phyloP scores from a whole-genome alignment of 1,139 yeast species.

The Blastobotrys ciferrii region DNA sequence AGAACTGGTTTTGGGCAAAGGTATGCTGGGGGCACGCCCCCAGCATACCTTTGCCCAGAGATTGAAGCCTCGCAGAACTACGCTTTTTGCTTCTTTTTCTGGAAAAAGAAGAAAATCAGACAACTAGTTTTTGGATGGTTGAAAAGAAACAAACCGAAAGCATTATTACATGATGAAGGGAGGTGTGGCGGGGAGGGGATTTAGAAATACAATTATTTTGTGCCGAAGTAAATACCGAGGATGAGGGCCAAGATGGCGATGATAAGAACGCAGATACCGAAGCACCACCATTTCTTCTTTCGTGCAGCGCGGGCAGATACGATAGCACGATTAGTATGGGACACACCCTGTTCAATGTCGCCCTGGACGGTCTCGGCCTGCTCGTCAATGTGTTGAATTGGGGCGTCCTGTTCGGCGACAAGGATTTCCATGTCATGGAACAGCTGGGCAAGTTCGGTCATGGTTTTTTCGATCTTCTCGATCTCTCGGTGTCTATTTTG shows the following conservation, averaged over 20 bases:
- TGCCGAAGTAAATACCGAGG: constrained; percentile 27
- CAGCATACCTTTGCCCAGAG: too few species aligned
- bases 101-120: too few species aligned
- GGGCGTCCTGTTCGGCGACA: constrained; percentile 93
- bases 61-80: too few species aligned
- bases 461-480: constrained; percentile 89
- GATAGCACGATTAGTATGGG: constrained; percentile 90
- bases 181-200: not conserved
- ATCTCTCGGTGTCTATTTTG: constrained; percentile 95
- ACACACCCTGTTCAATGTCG: constrained; percentile 91
- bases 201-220: constrained; percentile 9
- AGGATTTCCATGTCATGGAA: constrained; percentile 96
- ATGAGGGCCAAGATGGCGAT: constrained; percentile 70
- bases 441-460: constrained; percentile 92
- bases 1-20: too few species aligned
- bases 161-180: not conserved
- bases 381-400: constrained; percentile 78
- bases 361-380: constrained; percentile 81
- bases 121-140: too few species aligned
- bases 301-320: constrained; percentile 86
- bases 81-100: too few species aligned
- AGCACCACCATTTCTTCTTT: constrained; percentile 88
- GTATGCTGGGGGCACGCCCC: too few species aligned
- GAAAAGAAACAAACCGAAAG: not conserved
- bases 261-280: constrained; percentile 61